Base-by-base conservation (phyloP, 2,329 filamentous ascomycete genomes). In the Beauveria varroae region DNA sequence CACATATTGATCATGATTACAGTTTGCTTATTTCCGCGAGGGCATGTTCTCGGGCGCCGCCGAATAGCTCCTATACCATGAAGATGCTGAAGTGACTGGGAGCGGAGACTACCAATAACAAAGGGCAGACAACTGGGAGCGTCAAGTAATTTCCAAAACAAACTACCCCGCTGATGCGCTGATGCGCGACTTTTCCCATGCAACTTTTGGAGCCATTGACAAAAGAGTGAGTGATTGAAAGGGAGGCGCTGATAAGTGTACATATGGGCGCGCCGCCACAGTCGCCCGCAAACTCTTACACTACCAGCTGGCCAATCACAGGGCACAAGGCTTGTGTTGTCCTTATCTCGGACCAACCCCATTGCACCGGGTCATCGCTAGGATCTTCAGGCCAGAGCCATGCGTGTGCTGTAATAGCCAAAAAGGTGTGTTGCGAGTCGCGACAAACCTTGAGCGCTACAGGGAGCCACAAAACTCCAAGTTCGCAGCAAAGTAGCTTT, bases 291-390 rank as follows among this genome's bases (percentile, higher is more conserved):
- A 43, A 46, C 34, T 34, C 30, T 47, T 34, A 57, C n/a, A 16
- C 34, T 37, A n/a, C 10, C 9, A 2, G 14, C 18, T 52, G 56
- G 47, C 60, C 60, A 62, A 62, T 62, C 60, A 62, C 8, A 22
- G 8, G 16, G 12, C 44, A 10, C 41, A 14, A 47, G 18, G 50
- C 50, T 54, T 50, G 30, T 16, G n/a, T 8, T 46, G 34, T 49
- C 40, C 54, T 62, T 62, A 62, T 62, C 60, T 62, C 34, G 54
- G 47, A 57, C 53, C 53, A 57, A 62, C 54, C 60, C 60, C 47
- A 52, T 46, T 62, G 60, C 47, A 28, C 60, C 60, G 54, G 59
- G n/a, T 46, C 59, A 61, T 61, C 59, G 59, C 59, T n/a, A 51
- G 26, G n/a, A 61, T 61, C 59, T 50, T 20, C 24, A 56, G 28